Base-by-base conservation (phyloP, 139 green algal species). In the Coelastrella sp. region DNA sequence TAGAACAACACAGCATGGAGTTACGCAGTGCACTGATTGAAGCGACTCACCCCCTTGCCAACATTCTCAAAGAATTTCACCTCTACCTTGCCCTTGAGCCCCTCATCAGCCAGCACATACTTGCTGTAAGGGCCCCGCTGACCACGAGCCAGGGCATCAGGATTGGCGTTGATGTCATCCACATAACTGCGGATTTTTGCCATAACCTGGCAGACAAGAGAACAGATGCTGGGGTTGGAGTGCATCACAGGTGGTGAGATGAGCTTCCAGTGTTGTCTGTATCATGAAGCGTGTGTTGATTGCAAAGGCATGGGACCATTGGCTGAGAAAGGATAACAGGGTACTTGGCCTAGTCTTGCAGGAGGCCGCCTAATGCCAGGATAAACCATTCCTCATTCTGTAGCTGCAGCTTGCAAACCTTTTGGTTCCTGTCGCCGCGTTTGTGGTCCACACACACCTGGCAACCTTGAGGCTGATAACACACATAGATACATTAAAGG, bases 41-140 rank as follows among this genome's bases (percentile, higher is more conserved):
- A 20, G 17, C 56, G 1, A 70, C 84, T 80, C 68, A 90, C 90
- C 59, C 94, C 95, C 24, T 86, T 90, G 56, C 92, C 87, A 24
- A 88, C 79, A 58, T 89, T 79, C 73, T 96, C 94, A 61, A 94
- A 96, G 90, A 97, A 96, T 63, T 89, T 92, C 6, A 97, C 81
- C 87, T 95, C 91, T 85, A 97, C 70, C 10, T 72, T 74, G 1
- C 92, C 93, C 79, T 72, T 91, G 14, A 94, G 72, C 14, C 27
- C 89, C 92, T 92, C 92, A 59, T 94, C 86, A 61, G 89, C 86
- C 65, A 94, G 92, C 72, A 84, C 72, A 20, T 87, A 93, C 82
- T 75, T 91, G 90, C 92, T 96, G 84, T 78, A 93, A 6, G 95
- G 95, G 24, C 95, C 95, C 5, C 82, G 90, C 6, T 78, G 61